phyloP scores from a whole-genome alignment of 148 eudicot species.

The Persicaria maculosa region DNA sequence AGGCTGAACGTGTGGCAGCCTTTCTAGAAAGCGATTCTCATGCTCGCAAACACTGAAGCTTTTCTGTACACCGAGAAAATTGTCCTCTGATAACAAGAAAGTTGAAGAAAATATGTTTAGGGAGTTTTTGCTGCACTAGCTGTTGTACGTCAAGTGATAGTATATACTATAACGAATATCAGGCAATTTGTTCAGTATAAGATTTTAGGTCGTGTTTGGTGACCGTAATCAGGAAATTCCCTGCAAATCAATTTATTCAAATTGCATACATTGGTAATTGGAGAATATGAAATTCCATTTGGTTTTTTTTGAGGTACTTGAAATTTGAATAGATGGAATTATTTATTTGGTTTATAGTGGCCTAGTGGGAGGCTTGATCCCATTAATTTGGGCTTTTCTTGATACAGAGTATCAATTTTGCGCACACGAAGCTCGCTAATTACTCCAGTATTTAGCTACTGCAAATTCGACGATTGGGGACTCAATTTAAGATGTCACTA shows the following conservation, averaged over 20 bases:
- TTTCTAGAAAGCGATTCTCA: slow-evolving; percentile 17
- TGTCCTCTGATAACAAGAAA: not conserved
- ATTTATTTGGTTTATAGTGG: no score
- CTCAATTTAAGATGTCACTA: no score
- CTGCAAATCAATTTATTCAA: not conserved
- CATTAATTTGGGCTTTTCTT: no score
- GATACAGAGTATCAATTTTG: no score
- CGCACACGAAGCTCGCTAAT: no score
- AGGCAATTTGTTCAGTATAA: not conserved
- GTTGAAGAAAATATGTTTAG: not conserved
- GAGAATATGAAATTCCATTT: not conserved
- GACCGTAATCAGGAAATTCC: not conserved
- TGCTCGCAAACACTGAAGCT: slow-evolving; percentile 14
- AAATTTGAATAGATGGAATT: no score
- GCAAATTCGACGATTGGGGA: no score
- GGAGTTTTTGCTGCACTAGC: not conserved
- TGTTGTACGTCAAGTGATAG: not conserved
- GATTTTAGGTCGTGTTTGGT: not conserved
- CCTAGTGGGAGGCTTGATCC: no score
- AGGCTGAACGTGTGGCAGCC: slow-evolving; percentile 27
- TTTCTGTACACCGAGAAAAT: not conserved
- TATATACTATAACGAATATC: not conserved
- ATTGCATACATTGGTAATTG: not conserved
- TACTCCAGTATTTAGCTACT: no score
- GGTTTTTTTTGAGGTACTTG: not conserved